Conservation (phyloP, 441 rosid species). For the Sinapis alba region DNA sequence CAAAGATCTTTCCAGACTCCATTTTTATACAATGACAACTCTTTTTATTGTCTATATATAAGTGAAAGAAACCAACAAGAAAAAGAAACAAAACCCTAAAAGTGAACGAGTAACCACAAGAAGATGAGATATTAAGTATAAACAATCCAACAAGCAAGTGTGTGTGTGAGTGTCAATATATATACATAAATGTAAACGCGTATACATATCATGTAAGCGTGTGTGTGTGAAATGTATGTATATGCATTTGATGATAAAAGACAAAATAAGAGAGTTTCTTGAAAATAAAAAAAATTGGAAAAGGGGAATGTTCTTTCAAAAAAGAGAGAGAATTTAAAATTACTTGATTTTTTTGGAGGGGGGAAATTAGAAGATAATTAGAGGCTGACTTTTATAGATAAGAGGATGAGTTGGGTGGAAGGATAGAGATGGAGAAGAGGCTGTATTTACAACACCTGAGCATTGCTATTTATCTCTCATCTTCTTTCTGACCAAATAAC, state of each 20-base stretch:
- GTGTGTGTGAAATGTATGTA: slow-evolving; percentile 16
- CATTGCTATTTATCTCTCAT: slow-evolving; percentile 40
- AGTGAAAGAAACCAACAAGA: background rate
- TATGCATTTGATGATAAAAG: slow-evolving; percentile 17
- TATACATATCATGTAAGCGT: slow-evolving; percentile 2
- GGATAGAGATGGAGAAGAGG: slow-evolving; percentile 35
- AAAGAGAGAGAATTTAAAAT: background rate
- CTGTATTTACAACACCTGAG: slow-evolving; percentile 43
- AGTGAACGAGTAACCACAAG: slow-evolving; percentile 35
- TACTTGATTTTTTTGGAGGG: background rate
- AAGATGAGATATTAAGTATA: slow-evolving; percentile 10
- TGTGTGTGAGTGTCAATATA: background rate
- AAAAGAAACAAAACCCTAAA: slow-evolving; percentile 32
- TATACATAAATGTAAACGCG: background rate
- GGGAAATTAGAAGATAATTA: slow-evolving; percentile 25
- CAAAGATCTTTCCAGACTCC: slow-evolving; percentile 54
- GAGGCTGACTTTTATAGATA: slow-evolving; percentile 33
- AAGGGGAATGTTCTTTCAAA: slow-evolving; percentile 8
- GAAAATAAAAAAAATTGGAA: background rate
- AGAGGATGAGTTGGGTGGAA: slow-evolving; percentile 34
- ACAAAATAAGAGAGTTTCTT: slow-evolving; percentile 9
- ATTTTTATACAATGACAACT: slow-evolving; percentile 32
- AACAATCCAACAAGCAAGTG: background rate
- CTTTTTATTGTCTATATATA: background rate
- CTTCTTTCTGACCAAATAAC: slow-evolving; percentile 39